phyloP scores from a whole-genome alignment of 2,329 filamentous ascomycete genomes.

The Diplodia intermedia region DNA sequence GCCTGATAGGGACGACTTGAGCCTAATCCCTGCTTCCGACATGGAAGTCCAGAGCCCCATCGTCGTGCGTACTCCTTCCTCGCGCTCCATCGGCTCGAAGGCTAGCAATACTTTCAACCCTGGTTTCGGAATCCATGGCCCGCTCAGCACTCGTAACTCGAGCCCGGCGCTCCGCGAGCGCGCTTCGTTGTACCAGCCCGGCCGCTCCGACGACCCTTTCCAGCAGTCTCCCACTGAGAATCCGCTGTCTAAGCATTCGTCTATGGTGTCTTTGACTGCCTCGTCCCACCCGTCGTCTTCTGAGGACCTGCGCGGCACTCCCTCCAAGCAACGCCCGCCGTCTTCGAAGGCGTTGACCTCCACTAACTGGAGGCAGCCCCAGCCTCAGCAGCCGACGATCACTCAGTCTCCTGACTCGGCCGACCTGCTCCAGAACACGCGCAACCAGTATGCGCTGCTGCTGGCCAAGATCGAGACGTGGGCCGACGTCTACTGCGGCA shows the following conservation, averaged over 20 bases:
- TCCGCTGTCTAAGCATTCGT: not conserved
- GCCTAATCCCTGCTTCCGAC: not conserved
- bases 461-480: slow-evolving; percentile 1
- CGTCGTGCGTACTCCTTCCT: too few species aligned
- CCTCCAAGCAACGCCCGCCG: not conserved
- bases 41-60: not conserved
- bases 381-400: not conserved
- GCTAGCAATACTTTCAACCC: not conserved
- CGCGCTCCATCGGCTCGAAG: not conserved
- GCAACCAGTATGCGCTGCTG: not conserved
- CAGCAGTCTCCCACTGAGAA: not conserved
- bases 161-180: slow-evolving; percentile 2
- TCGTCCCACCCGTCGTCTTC: not conserved
- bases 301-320: not conserved
- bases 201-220: slow-evolving; percentile 14
- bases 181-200: not conserved
- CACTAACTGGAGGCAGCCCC: slow-evolving; percentile 10
- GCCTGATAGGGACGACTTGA: not conserved
- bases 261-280: not conserved
- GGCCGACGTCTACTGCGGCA: slow-evolving; percentile 17
- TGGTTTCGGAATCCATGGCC: not conserved
- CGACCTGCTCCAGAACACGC: not conserved
- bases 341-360: slow-evolving; percentile 7
- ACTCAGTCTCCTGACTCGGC: not conserved
- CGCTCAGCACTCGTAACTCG: not conserved